These are phyloP conservation scores for Juglanconis oblonga DNA, from an alignment of 2,329 filamentous ascomycete genomes.

Conservation along the genomic window DNA sequence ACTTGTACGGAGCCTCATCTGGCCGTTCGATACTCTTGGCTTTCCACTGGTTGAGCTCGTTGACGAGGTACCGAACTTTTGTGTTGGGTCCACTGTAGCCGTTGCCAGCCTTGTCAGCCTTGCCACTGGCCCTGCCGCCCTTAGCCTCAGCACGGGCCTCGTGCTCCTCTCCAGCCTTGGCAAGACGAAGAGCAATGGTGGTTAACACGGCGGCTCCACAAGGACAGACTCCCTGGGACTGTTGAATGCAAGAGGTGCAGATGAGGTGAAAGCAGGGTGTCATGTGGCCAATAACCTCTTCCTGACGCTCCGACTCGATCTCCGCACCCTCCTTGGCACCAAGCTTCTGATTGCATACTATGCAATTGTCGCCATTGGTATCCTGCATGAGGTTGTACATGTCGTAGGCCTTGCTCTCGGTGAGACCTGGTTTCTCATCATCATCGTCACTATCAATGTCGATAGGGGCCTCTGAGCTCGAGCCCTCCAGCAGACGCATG, in stretches of 20 bases:
- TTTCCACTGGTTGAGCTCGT: slow-evolving; percentile 66
- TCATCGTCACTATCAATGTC: slow-evolving; percentile 80
- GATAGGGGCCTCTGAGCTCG: slow-evolving; percentile 82
- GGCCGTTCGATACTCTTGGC: slow-evolving; percentile 59
- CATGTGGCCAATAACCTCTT: slow-evolving; percentile 72
- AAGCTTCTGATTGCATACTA: slow-evolving; percentile 65
- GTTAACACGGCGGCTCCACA: slow-evolving; percentile 1
- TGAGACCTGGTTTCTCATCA: slow-evolving; percentile 54
- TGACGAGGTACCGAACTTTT: slow-evolving; percentile 80
- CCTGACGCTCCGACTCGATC: slow-evolving; percentile 56
- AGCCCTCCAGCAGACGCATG: slow-evolving; percentile 72
- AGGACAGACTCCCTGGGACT: slow-evolving; percentile 63
- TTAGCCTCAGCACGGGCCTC: slow-evolving; percentile 50
- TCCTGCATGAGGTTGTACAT: slow-evolving; percentile 83
- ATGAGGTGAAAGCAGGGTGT: slow-evolving; percentile 85
- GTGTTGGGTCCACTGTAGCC: slow-evolving; percentile 85
- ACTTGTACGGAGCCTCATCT: slow-evolving; percentile 76
- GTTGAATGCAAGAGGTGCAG: slow-evolving; percentile 69
- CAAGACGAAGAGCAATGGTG: slow-evolving; percentile 62
- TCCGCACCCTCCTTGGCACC: slow-evolving; percentile 53
- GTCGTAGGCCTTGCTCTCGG: slow-evolving; percentile 74
- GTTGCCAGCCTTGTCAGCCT: slow-evolving; percentile 47
- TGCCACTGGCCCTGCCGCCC: slow-evolving; percentile 62
- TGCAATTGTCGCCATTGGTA: slow-evolving; percentile 72
- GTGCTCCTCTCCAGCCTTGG: slow-evolving; percentile 56